Conservation (phyloP, 345 rosid species). For the Iberis pinnata region DNA sequence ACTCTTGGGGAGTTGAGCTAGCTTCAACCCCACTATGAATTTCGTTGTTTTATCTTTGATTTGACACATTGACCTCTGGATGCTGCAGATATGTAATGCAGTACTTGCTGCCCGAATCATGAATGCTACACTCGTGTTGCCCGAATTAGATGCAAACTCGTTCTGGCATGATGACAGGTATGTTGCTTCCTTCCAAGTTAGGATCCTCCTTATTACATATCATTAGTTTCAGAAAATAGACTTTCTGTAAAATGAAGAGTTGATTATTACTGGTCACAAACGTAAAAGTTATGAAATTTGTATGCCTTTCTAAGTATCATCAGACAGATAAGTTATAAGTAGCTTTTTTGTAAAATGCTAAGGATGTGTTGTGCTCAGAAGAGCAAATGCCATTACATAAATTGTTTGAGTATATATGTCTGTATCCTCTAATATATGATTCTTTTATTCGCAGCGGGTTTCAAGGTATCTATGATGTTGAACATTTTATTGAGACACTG, state of each 20-base stretch:
- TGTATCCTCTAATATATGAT: neutral
- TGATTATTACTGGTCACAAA: too few species aligned
- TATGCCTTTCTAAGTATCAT: slow-evolving; percentile 14
- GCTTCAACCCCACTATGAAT: too few species aligned
- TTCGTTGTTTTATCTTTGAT: slow-evolving; percentile 12
- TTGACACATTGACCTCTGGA: slow-evolving; percentile 10
- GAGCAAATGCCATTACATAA: slow-evolving; percentile 1
- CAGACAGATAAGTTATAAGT: neutral
- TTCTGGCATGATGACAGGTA: slow-evolving; percentile 99
- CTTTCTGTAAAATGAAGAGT: too few species aligned
- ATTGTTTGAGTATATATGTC: neutral
- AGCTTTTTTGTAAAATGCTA: slow-evolving; percentile 7
- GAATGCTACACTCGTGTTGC: slow-evolving; percentile 97
- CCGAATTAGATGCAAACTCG: slow-evolving; percentile 96
- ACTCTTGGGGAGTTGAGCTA: too few species aligned
- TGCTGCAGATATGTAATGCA: slow-evolving; percentile 85
- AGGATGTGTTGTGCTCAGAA: neutral
- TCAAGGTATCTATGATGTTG: slow-evolving; percentile 92
- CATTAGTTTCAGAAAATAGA: too few species aligned
- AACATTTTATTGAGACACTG: slow-evolving; percentile 73
- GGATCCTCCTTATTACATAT: too few species aligned
- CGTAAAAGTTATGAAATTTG: neutral
- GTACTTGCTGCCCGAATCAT: slow-evolving; percentile 99
- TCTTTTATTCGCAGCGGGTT: slow-evolving; percentile 56
- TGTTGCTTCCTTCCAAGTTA: too few species aligned